Conservation (phyloP, 1,284 basidiomycete species). For the Somion occarium region DNA sequence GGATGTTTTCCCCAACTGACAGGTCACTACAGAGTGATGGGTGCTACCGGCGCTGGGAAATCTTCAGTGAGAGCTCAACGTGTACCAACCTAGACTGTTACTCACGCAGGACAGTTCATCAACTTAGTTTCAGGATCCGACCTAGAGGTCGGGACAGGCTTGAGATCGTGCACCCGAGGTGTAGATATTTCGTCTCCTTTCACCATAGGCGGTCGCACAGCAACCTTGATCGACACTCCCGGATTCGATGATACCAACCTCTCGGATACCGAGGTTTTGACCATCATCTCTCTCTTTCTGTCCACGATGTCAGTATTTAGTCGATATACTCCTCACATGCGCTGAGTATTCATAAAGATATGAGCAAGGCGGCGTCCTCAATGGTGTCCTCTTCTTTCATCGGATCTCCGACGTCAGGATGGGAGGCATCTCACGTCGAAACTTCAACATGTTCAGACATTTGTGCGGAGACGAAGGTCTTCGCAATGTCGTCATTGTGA, state of each 20-base stretch:
- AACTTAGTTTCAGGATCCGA: conserved; percentile 30
- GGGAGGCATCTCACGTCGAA: conserved; percentile 42
- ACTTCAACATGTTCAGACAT: conserved; percentile 43
- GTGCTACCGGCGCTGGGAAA: conserved; percentile 7
- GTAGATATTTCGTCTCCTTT: conserved; percentile 8
- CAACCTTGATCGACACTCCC: conserved; percentile 18
- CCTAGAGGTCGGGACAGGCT: conserved; percentile 23
- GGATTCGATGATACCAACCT: conserved; percentile 20
- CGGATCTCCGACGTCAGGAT: conserved; percentile 48
- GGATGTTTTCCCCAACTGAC: not conserved
- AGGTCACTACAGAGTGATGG: conserved; percentile 3
- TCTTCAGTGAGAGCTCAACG: conserved; percentile 5
- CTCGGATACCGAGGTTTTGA: conserved; percentile 17
- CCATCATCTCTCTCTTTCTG: conserved; percentile 12
- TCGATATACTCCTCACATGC: conserved; percentile 18
- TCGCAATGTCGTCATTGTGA: conserved; percentile 43
- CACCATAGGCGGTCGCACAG: conserved; percentile 2
- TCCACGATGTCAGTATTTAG: conserved; percentile 11
- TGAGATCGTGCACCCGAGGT: conserved; percentile 27
- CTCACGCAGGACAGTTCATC: conserved; percentile 34
- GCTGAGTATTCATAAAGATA: conserved; percentile 24
- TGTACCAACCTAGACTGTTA: no score
- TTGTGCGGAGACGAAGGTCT: conserved; percentile 44
- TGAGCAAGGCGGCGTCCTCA: conserved; percentile 32
- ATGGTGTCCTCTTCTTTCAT: conserved; percentile 49